Evolutionary conservation across 148 eudicot species (phyloP).

Genomic region (Rhododendron henanense): DNA sequence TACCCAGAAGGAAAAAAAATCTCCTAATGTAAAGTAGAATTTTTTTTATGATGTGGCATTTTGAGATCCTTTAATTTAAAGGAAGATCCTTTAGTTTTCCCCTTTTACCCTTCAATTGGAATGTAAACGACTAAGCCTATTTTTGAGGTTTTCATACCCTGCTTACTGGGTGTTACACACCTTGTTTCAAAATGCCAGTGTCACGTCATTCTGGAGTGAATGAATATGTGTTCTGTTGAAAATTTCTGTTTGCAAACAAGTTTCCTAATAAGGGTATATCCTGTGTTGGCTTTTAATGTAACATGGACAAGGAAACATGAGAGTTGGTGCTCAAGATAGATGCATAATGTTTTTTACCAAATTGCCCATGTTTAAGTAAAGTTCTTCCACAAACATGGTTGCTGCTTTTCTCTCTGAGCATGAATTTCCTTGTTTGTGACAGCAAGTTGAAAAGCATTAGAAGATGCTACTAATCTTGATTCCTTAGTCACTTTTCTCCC

Average conservation of each 20-base stretch:
- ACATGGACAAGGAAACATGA: background rate
- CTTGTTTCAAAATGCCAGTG: background rate
- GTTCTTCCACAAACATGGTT: background rate
- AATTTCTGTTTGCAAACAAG: background rate
- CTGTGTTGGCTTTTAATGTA: background rate
- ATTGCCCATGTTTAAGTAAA: background rate
- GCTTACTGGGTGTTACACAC: too few species aligned
- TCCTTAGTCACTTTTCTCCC: background rate
- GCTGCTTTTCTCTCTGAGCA: background rate
- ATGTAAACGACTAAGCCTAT: background rate
- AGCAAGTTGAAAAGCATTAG: background rate
- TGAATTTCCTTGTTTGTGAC: background rate
- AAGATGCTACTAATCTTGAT: background rate
- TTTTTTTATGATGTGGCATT: background rate
- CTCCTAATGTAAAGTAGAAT: background rate
- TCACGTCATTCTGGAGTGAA: background rate
- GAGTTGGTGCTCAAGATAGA: background rate
- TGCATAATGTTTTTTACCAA: background rate
- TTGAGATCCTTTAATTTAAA: background rate
- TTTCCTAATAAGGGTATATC: background rate
- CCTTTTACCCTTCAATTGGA: background rate
- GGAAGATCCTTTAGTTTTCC: background rate
- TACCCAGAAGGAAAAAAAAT: too few species aligned
- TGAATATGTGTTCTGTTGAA: background rate
- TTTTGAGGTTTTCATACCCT: background rate